Evolutionary conservation across 2,329 filamentous ascomycete genomes (phyloP), one percentile per base, ranked within the genome.

Genomic region (Pseudocercospora fuligena): DNA sequence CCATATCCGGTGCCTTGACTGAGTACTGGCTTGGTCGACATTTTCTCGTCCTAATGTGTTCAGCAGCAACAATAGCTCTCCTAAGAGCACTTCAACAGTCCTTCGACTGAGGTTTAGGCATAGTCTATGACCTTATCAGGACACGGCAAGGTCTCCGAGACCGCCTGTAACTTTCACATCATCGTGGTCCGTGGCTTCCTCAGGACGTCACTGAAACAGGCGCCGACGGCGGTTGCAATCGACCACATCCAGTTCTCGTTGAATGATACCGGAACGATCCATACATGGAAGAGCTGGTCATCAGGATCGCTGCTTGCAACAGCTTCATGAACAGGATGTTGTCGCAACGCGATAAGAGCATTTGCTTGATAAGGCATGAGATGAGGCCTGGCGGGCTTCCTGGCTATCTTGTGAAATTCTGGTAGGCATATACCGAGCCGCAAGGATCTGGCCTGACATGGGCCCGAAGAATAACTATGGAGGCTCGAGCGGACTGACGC

Each of bases 1-100:
- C 90, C 90, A 85, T 93, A 93, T 72, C 91, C 91, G 68, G 88
- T 74, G 23, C 73, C 73, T 14, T 72, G 69, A 36, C 64, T 62
- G 31, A 68, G 66, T 14, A 62, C 60, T 54, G 60, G 60, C 19
- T 33, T 53, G 5, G 46, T 21, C 29, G 47, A 27, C 60, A 62
- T 62, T 5, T 27, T 29, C 7, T 33, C 12, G 12, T 53, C 5
- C 23, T 53, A 2, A 16, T 53, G 2, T 21, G 12, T 49, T 19
- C 16, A 12, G n/a, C 16, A 12, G 5, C 6, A n/a, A 49, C n/a
- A 7, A 21, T 5, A 49, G 12, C 2, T 49, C 43, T 8, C 2
- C 16, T 23, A 21, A 23, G 1, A 49, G 46, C 12, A 49, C 21
- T 47, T 47, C 16, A 23, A 2, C 43, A 47, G 6, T 2, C 16